A percentile compares a stretch with the other conserved stretches of the same genome.
These are phyloP conservation scores for Acanthamoeba royreba DNA, from an alignment of 208 protist species.

Conservation along the genomic window DNA sequence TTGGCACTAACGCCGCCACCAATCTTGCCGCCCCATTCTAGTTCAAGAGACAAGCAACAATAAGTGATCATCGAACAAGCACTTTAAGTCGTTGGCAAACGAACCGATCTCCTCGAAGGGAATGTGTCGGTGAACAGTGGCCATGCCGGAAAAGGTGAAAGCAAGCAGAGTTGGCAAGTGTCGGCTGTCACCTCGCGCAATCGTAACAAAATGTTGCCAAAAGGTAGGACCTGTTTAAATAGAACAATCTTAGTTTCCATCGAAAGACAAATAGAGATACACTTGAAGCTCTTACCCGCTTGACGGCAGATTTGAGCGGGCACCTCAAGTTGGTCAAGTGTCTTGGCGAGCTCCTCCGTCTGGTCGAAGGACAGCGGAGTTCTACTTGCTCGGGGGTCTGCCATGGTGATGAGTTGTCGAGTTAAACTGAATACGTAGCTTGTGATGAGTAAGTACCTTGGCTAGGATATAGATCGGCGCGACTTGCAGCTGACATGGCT, in stretches of 20 bases:
- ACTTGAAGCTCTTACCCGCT: neutral
- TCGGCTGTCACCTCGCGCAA: neutral
- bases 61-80: too few relatives aligned
- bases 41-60: too few relatives aligned
- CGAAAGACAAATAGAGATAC: too few relatives aligned
- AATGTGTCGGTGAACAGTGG: slow-evolving; percentile 5
- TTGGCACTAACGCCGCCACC: slow-evolving; percentile 15
- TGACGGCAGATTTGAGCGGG: neutral
- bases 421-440: too few relatives aligned
- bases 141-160: neutral
- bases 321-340: neutral
- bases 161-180: slow-evolving; percentile 23
- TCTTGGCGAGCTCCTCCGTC: slow-evolving; percentile 7
- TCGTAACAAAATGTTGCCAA: slow-evolving; percentile 40
- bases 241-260: too few relatives aligned
- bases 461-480: neutral
- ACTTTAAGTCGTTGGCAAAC: neutral
- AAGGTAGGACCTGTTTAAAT: neutral
- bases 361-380: neutral
- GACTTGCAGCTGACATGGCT: neutral
- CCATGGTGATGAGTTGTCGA: too few relatives aligned
- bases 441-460: neutral
- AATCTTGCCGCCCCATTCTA: neutral
- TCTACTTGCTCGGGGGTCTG: neutral
- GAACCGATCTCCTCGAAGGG: neutral